Conservation (phyloP, 352 stramenopile genomes). For the Pythium pyrilobum region DNA sequence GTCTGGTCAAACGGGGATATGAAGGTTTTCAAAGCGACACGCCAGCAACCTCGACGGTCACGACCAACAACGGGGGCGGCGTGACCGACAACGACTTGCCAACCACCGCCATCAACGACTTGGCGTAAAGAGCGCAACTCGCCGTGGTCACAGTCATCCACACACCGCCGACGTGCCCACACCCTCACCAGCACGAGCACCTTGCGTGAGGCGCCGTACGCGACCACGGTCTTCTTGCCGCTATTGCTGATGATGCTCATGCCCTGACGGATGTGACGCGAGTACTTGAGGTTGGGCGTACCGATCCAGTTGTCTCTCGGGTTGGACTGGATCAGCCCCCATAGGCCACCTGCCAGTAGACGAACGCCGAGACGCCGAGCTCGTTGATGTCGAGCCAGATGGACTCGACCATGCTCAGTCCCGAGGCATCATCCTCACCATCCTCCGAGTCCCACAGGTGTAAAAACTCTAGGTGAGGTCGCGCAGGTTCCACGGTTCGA, state of each 20-base stretch:
- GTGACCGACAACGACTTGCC: conserved; percentile 25
- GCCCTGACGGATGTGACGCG: conserved; percentile 52
- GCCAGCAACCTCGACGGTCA: conserved; percentile 39
- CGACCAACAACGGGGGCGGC: conserved; percentile 30
- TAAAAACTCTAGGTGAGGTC: conserved; percentile 19
- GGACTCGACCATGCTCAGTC: conserved; percentile 40
- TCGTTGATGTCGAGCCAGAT: conserved; percentile 53
- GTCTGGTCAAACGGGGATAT: not conserved
- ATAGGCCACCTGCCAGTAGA: conserved; percentile 68
- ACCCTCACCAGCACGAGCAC: conserved; percentile 43
- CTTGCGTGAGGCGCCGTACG: conserved; percentile 28
- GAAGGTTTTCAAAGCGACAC: conserved; percentile 12
- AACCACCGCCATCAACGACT: conserved; percentile 20
- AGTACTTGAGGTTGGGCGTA: conserved; percentile 42
- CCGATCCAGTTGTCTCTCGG: conserved; percentile 32
- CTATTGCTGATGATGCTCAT: conserved; percentile 44
- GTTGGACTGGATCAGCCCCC: conserved; percentile 45
- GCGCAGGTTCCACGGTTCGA: conserved; percentile 30
- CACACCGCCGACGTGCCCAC: conserved; percentile 22
- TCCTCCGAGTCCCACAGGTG: conserved; percentile 64
- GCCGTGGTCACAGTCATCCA: conserved; percentile 50
- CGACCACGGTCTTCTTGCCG: conserved; percentile 39
- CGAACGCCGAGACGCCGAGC: conserved; percentile 49
- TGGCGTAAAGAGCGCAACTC: conserved; percentile 23
- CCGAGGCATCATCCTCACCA: conserved; percentile 38